Conservation (phyloP, 1,284 basidiomycete genomes). For the Irpex sp. region DNA sequence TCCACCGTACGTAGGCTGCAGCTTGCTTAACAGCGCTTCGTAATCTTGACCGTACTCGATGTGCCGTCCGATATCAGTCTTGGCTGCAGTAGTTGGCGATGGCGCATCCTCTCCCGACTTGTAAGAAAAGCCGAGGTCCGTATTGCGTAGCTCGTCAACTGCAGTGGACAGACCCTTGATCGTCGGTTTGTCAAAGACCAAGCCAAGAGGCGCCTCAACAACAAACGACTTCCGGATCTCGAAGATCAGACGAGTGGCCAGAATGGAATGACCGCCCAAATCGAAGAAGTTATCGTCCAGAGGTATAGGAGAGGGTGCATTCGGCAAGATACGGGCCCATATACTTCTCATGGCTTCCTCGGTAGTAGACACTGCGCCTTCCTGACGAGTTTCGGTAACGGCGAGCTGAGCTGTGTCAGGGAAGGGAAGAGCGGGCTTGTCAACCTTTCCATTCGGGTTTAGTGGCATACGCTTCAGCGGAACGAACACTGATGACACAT, state of each 20-base stretch:
- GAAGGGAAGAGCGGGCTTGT: slow-evolving; percentile 98
- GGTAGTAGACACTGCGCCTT: slow-evolving; percentile 38
- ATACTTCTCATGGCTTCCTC: slow-evolving; percentile 80
- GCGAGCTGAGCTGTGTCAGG: slow-evolving; percentile 89
- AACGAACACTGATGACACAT: slow-evolving; percentile 72
- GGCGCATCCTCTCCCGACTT: slow-evolving; percentile 33
- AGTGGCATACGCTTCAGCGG: slow-evolving; percentile 95
- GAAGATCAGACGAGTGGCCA: slow-evolving; percentile 96
- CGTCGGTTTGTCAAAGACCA: slow-evolving; percentile 93
- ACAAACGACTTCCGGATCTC: slow-evolving; percentile 94
- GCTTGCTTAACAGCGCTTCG: slow-evolving; percentile 54
- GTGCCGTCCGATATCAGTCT: slow-evolving; percentile 19
- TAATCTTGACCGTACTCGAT: slow-evolving; percentile 83
- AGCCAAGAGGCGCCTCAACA: slow-evolving; percentile 87
- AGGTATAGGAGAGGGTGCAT: slow-evolving; percentile 75
- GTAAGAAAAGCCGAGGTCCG: slow-evolving; percentile 69
- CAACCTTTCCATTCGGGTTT: slow-evolving; percentile 99
- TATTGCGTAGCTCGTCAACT: slow-evolving; percentile 75
- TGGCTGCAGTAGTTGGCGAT: not conserved
- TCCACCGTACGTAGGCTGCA: slow-evolving; percentile 59
- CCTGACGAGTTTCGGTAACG: slow-evolving; percentile 26
- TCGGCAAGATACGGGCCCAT: slow-evolving; percentile 85
- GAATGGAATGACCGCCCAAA: slow-evolving; percentile 96
- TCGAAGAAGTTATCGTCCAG: slow-evolving; percentile 98
- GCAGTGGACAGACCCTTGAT: slow-evolving; percentile 78